Evolutionary conservation across 306 rosid species (phyloP).

Genomic region (Sophora flavescens): DNA sequence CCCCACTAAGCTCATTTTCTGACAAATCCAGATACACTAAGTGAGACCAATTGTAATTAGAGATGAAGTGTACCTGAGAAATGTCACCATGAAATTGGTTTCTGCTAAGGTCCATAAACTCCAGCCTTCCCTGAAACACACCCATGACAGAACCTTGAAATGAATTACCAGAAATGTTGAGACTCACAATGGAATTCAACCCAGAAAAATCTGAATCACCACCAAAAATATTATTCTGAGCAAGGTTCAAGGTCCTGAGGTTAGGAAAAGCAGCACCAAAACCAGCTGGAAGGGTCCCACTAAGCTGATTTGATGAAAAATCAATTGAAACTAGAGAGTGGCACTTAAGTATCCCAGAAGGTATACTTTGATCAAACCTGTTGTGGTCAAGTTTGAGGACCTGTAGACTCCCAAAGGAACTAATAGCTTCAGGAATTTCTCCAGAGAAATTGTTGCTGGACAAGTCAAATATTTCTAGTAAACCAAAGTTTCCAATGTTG

Average conservation of each 20-base stretch:
- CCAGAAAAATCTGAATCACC: slow-evolving; percentile 63
- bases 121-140: slow-evolving; percentile 67
- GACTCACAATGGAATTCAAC: slow-evolving; percentile 66
- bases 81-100: slow-evolving; percentile 85
- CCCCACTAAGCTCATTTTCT: slow-evolving; percentile 85
- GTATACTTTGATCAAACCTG: slow-evolving; percentile 63
- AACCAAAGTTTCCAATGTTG: slow-evolving; percentile 88
- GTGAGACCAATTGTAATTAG: slow-evolving; percentile 69
- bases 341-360: slow-evolving; percentile 74
- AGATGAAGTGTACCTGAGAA: slow-evolving; percentile 86
- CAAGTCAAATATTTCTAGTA: slow-evolving; percentile 76
- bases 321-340: slow-evolving; percentile 73
- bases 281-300: slow-evolving; percentile 82
- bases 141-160: slow-evolving; percentile 82
- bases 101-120: slow-evolving; percentile 85
- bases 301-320: slow-evolving; percentile 76
- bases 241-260: slow-evolving; percentile 82
- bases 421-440: slow-evolving; percentile 72
- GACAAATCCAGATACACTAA: slow-evolving; percentile 92
- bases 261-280: slow-evolving; percentile 84
- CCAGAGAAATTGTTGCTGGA: slow-evolving; percentile 79
- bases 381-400: slow-evolving; percentile 74
- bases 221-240: slow-evolving; percentile 73
- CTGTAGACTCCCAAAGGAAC: slow-evolving; percentile 66
- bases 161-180: slow-evolving; percentile 80